phyloP scores from a whole-genome alignment of 108 stramenopile species.

The Cylindrotheca closterium region DNA sequence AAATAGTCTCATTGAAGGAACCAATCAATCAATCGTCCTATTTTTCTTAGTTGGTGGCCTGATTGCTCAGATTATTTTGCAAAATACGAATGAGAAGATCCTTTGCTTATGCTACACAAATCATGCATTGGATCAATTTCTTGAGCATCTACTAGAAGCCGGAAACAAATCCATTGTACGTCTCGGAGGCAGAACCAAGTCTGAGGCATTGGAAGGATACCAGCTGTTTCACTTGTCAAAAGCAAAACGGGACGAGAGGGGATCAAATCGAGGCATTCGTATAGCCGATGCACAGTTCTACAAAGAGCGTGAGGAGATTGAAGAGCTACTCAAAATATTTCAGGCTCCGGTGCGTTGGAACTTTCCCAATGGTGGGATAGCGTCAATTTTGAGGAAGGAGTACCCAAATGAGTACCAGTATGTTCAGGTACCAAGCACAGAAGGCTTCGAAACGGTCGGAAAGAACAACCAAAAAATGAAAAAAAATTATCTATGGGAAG shows the following conservation, averaged over 20 bases:
- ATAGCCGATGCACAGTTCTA: slow-evolving; percentile 36
- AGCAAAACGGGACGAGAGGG: slow-evolving; percentile 7
- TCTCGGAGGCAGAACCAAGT: slow-evolving; percentile 67
- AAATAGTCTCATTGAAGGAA: background rate
- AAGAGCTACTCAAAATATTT: slow-evolving; percentile 14
- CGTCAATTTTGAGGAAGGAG: slow-evolving; percentile 1
- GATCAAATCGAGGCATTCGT: slow-evolving; percentile 21
- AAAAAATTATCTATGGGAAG: slow-evolving; percentile 25
- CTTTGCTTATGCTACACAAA: slow-evolving; percentile 75
- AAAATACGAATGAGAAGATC: slow-evolving; percentile 50
- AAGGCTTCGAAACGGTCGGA: slow-evolving; percentile 38
- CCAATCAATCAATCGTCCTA: background rate
- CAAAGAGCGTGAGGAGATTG: slow-evolving; percentile 23
- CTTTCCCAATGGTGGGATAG: slow-evolving; percentile 23
- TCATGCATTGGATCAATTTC: slow-evolving; percentile 84
- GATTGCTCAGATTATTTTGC: slow-evolving; percentile 40
- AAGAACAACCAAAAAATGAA: slow-evolving; percentile 20
- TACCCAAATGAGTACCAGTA: slow-evolving; percentile 11
- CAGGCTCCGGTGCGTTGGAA: slow-evolving; percentile 26
- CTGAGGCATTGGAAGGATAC: slow-evolving; percentile 33
- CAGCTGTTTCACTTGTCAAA: slow-evolving; percentile 31
- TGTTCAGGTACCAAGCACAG: slow-evolving; percentile 19
- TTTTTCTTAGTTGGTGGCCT: slow-evolving; percentile 29
- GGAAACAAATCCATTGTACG: slow-evolving; percentile 55
- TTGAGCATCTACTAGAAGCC: slow-evolving; percentile 55